Percentiles rank a stretch among this genome's conserved stretches.
These are phyloP conservation scores for Ustulina deusta DNA, from an alignment of 2,329 filamentous ascomycete species.

Conservation along the genomic window DNA sequence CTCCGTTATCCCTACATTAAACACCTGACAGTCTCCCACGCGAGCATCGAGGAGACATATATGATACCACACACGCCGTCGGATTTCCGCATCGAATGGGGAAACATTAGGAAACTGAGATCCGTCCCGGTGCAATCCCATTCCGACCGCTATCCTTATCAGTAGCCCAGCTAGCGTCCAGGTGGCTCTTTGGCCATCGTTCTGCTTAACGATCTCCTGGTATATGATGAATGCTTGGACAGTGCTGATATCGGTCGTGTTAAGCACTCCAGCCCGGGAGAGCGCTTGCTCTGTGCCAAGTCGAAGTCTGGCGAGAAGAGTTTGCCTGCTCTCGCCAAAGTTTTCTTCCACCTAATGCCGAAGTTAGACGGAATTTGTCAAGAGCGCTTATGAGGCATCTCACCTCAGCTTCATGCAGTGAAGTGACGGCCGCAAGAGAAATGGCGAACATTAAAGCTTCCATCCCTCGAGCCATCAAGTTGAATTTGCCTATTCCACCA, in stretches of 20 bases:
- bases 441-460: slow-evolving; percentile 31
- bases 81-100: slow-evolving; percentile 25
- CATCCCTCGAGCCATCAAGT: slow-evolving; percentile 21
- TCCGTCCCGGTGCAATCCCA: slow-evolving; percentile 28
- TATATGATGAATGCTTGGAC: slow-evolving; percentile 31
- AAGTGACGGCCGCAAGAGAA: slow-evolving; percentile 29
- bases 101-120: slow-evolving; percentile 26
- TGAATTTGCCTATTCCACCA: slow-evolving; percentile 23
- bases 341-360: slow-evolving; percentile 20
- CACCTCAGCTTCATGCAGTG: slow-evolving; percentile 22
- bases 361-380: background rate
- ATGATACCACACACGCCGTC: slow-evolving; percentile 28
- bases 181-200: slow-evolving; percentile 24
- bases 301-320: slow-evolving; percentile 15
- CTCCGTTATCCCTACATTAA: slow-evolving; percentile 19
- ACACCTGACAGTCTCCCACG: slow-evolving; percentile 26
- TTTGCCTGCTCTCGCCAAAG: slow-evolving; percentile 25
- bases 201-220: slow-evolving; percentile 15
- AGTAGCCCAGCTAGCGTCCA: slow-evolving; percentile 23
- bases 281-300: slow-evolving; percentile 27
- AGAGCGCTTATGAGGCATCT: background rate
- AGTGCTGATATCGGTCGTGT: slow-evolving; percentile 29
- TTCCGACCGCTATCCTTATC: slow-evolving; percentile 21
- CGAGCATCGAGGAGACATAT: slow-evolving; percentile 24
- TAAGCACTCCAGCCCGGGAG: slow-evolving; percentile 22